Evolutionary conservation across 495 filamentous ascomycete species (phyloP).

Genomic region (Xylaria venustula): DNA sequence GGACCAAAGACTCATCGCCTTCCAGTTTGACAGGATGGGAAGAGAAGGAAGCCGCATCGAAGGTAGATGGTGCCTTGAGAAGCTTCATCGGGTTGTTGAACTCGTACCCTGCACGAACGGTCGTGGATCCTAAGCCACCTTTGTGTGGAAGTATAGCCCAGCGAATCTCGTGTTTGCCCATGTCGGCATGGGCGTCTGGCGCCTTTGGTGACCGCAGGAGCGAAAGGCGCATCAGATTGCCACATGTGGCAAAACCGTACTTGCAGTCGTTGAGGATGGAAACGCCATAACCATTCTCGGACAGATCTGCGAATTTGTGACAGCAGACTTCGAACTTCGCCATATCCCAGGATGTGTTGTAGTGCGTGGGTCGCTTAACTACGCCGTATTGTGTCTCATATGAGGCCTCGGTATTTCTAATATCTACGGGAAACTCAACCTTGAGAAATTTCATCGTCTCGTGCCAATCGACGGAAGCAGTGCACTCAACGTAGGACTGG

Average conservation of each 20-base stretch:
- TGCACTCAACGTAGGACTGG: conserved; percentile 72
- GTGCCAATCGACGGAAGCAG: conserved; percentile 84
- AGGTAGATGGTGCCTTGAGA: conserved; percentile 28
- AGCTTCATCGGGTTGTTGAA: conserved; percentile 82
- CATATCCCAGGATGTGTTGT: conserved; percentile 98
- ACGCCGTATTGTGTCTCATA: conserved; percentile 96
- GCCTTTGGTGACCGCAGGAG: conserved; percentile 92
- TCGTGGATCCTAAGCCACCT: conserved; percentile 66
- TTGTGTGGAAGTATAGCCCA: conserved; percentile 90
- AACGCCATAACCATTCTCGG: conserved; percentile 87
- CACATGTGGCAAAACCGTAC: conserved; percentile 90
- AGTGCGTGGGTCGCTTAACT: conserved; percentile 84
- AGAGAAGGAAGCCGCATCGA: conserved; percentile 34
- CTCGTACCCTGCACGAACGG: conserved; percentile 78
- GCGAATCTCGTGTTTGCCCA: conserved; percentile 85
- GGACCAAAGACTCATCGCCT: conserved; percentile 60
- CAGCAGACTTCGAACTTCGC: conserved; percentile 98
- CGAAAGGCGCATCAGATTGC: conserved; percentile 89
- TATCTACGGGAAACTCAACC: conserved; percentile 94
- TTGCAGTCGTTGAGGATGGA: conserved; percentile 95
- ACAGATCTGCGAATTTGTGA: conserved; percentile 96
- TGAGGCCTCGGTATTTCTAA: conserved; percentile 88
- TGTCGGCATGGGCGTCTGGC: conserved; percentile 93
- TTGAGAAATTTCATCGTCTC: conserved; percentile 98
- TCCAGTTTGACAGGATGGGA: conserved; percentile 54